These are phyloP conservation scores for Calocera viscosa DNA, from an alignment of 768 basidiomycete genomes.

Conservation along the genomic window DNA sequence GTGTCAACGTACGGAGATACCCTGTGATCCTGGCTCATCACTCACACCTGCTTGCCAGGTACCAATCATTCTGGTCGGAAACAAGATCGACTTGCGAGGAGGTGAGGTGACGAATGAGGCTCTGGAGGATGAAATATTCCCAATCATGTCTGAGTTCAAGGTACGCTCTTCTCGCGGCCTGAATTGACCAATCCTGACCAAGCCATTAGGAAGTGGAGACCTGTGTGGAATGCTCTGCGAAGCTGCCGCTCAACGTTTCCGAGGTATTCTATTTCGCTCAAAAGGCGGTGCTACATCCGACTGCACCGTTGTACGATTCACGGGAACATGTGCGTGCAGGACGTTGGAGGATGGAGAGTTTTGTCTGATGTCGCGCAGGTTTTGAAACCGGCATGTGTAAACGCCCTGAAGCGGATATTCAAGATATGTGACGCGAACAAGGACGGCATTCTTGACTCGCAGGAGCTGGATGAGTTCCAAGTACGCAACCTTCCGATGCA, in stretches of 20 bases:
- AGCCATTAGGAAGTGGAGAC: slow-evolving; percentile 75
- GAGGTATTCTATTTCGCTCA: slow-evolving; percentile 98
- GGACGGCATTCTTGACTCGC: slow-evolving; percentile 77
- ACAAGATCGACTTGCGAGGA: slow-evolving; percentile 92
- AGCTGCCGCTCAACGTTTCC: slow-evolving; percentile 78
- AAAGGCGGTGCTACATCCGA: slow-evolving; percentile 93
- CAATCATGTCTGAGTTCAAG: slow-evolving; percentile 99
- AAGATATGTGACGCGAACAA: slow-evolving; percentile 91
- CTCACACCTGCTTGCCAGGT: slow-evolving; percentile 45
- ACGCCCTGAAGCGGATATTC: slow-evolving; percentile 86
- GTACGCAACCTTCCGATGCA: slow-evolving; percentile 43
- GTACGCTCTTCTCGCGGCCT: slow-evolving; percentile 29
- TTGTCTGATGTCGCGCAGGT: slow-evolving; percentile 39
- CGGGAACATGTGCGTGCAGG: slow-evolving; percentile 67
- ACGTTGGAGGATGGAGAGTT: slow-evolving; percentile 1
- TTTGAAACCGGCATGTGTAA: slow-evolving; percentile 81
- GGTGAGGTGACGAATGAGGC: slow-evolving; percentile 90
- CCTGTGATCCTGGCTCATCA: not conserved
- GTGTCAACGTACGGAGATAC: slow-evolving; percentile 65
- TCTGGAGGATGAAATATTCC: slow-evolving; percentile 85
- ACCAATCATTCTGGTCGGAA: slow-evolving; percentile 92
- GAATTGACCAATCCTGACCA: slow-evolving; percentile 14
- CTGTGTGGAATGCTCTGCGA: slow-evolving; percentile 93
- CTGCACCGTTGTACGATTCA: slow-evolving; percentile 92
- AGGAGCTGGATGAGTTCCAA: slow-evolving; percentile 95